A percentile compares a stretch with the other conserved stretches of the same genome.
phyloP scores from a whole-genome alignment of 352 stramenopile genomes.

The Phytophthora idaei region DNA sequence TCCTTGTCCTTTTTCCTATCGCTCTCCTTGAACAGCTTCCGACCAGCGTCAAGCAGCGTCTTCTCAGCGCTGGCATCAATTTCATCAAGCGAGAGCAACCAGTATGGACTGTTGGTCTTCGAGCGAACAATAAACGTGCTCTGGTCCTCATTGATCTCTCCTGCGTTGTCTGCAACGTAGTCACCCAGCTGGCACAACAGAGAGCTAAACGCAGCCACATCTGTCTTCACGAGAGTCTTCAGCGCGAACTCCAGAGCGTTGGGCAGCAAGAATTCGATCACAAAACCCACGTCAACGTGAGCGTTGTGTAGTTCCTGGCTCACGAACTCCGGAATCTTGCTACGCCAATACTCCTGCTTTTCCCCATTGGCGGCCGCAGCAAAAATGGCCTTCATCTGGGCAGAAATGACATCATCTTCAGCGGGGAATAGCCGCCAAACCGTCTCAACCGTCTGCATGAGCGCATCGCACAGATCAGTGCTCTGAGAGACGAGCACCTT shows the following conservation, averaged over 20 bases:
- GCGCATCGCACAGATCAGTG: slow-evolving; percentile 44
- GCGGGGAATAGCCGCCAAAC: slow-evolving; percentile 74
- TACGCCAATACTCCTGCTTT: slow-evolving; percentile 50
- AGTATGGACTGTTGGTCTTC: slow-evolving; percentile 28
- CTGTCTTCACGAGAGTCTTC: slow-evolving; percentile 42
- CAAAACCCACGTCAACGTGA: slow-evolving; percentile 56
- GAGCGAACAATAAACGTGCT: slow-evolving; percentile 53
- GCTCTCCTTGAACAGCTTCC: slow-evolving; percentile 30
- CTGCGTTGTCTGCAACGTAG: slow-evolving; percentile 53
- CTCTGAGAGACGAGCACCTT: slow-evolving; percentile 51
- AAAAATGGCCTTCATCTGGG: slow-evolving; percentile 61
- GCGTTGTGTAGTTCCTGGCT: slow-evolving; percentile 54
- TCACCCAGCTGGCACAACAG: slow-evolving; percentile 58
- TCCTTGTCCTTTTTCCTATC: slow-evolving; percentile 12
- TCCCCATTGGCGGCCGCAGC: slow-evolving; percentile 21
- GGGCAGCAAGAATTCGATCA: slow-evolving; percentile 61
- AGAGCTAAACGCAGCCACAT: slow-evolving; percentile 53
- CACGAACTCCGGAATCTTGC: slow-evolving; percentile 59
- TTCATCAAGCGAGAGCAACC: slow-evolving; percentile 32
- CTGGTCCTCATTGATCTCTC: slow-evolving; percentile 50
- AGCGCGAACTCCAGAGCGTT: slow-evolving; percentile 61
- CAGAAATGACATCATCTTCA: slow-evolving; percentile 34
- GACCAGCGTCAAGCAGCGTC: slow-evolving; percentile 39
- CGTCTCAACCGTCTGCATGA: slow-evolving; percentile 61
- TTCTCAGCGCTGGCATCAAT: slow-evolving; percentile 32